Conservation (phyloP, 2,329 filamentous ascomycete genomes). For the Arthrobotrys sinensis region DNA sequence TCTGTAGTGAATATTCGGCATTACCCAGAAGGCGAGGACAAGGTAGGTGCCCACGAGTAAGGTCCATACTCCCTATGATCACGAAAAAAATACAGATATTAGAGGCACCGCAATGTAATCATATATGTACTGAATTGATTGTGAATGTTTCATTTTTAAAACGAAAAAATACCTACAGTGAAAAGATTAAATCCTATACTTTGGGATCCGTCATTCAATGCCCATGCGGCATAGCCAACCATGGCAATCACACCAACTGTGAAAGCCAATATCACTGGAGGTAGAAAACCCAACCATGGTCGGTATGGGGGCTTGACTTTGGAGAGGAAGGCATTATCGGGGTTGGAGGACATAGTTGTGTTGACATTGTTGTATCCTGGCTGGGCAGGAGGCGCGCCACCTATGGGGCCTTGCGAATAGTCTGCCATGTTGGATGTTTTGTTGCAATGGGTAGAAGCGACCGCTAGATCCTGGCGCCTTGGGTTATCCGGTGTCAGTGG, state of each 20-base stretch:
- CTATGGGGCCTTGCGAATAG: conserved; percentile 48
- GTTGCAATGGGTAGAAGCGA: conserved; percentile 25
- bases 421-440: conserved; percentile 41
- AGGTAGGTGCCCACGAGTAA: conserved; percentile 40
- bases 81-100: neutral
- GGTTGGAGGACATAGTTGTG: conserved; percentile 14
- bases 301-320: conserved; percentile 22
- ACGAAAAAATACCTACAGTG: conserved; percentile 29
- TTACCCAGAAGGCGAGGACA: conserved; percentile 36
- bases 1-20: conserved; percentile 44
- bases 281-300: conserved; percentile 42
- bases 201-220: neutral
- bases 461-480: conserved; percentile 5
- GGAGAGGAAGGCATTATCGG: conserved; percentile 22
- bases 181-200: conserved; percentile 51
- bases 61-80: conserved; percentile 34
- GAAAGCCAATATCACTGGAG: conserved; percentile 33
- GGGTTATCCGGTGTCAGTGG: conserved; percentile 5
- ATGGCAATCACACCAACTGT: conserved; percentile 44
- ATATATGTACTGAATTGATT: neutral
- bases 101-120: neutral
- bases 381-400: conserved; percentile 32
- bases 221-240: conserved; percentile 37
- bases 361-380: conserved; percentile 18
- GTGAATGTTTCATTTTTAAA: neutral